These are phyloP conservation scores for Abortiporus biennis DNA, from an alignment of 1,284 basidiomycete species.

Conservation along the genomic window DNA sequence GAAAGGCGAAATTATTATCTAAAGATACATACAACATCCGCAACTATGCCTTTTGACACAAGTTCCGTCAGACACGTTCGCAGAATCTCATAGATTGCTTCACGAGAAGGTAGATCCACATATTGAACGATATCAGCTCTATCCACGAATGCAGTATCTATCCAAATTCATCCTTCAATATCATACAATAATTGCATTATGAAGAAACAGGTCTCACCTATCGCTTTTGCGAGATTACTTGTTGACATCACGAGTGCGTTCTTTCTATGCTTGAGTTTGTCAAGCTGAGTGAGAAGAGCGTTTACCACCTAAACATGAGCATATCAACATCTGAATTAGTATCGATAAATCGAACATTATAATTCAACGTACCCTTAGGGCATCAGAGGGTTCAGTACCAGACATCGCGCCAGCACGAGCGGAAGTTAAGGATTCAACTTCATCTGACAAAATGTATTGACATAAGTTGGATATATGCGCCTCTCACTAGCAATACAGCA, in stretches of 20 bases:
- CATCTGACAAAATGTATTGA: conserved; percentile 49
- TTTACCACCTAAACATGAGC: conserved; percentile 79
- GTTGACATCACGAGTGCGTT: conserved; percentile 97
- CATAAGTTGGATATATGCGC: neutral
- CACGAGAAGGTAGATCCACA: conserved; percentile 82
- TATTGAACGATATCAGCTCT: conserved; percentile 97
- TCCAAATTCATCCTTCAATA: neutral
- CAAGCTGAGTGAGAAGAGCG: conserved; percentile 93
- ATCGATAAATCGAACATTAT: neutral
- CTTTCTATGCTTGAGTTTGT: conserved; percentile 89
- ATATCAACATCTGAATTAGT: neutral
- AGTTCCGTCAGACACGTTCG: conserved; percentile 80
- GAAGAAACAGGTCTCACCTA: conserved; percentile 52
- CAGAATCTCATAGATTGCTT: conserved; percentile 95
- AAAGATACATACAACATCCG: conserved; percentile 42
- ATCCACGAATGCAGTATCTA: conserved; percentile 94
- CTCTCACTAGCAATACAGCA: conserved; percentile 3
- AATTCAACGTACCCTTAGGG: conserved; percentile 74
- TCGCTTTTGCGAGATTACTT: conserved; percentile 91
- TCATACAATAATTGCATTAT: neutral
- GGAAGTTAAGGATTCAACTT: conserved; percentile 94
- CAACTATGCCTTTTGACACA: conserved; percentile 67
- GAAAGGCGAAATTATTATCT: no score
- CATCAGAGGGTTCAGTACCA: conserved; percentile 93
- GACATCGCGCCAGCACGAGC: conserved; percentile 91